phyloP scores from a whole-genome alignment of 1,284 basidiomycete genomes.

The Sporisorium reilianum region DNA sequence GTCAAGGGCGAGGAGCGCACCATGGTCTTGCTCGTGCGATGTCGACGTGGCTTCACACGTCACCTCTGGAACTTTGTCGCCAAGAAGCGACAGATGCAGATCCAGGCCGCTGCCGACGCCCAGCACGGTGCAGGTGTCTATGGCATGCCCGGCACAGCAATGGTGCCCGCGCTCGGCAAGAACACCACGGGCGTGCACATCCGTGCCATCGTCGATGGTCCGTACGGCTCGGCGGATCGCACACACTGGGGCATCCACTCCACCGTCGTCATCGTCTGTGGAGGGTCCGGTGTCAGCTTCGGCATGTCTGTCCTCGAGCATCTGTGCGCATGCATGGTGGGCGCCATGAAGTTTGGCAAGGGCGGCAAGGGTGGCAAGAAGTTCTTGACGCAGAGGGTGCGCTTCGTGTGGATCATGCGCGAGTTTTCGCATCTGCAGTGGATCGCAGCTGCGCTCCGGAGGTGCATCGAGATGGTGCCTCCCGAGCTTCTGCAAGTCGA shows the following conservation, averaged over 20 bases:
- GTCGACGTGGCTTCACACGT: slow-evolving; percentile 81
- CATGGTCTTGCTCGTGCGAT: slow-evolving; percentile 81
- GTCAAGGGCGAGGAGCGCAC: slow-evolving; percentile 71
- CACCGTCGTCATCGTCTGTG: slow-evolving; percentile 79
- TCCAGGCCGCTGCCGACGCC: slow-evolving; percentile 53
- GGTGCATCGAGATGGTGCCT: slow-evolving; percentile 78
- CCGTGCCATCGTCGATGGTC: slow-evolving; percentile 79
- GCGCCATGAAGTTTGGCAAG: slow-evolving; percentile 41
- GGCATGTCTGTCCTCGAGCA: slow-evolving; percentile 80
- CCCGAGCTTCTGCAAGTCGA: slow-evolving; percentile 78
- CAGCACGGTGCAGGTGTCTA: slow-evolving; percentile 33
- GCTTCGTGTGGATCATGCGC: slow-evolving; percentile 86
- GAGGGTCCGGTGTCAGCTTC: slow-evolving; percentile 84
- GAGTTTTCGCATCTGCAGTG: slow-evolving; percentile 86
- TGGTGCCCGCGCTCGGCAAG: slow-evolving; percentile 53
- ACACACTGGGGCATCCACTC: slow-evolving; percentile 77
- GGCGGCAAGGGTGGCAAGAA: slow-evolving; percentile 68
- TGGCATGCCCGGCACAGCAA: slow-evolving; percentile 52
- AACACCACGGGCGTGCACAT: slow-evolving; percentile 74
- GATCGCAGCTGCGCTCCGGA: slow-evolving; percentile 79
- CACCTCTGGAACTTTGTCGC: slow-evolving; percentile 76
- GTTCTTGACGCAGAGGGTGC: slow-evolving; percentile 75
- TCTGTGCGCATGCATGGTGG: slow-evolving; percentile 76
- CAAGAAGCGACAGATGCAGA: slow-evolving; percentile 53
- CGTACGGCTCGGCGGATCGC: slow-evolving; percentile 80